Evolutionary conservation across 495 filamentous ascomycete genomes (phyloP).

Genomic region (Podospora pseudoanserina): DNA sequence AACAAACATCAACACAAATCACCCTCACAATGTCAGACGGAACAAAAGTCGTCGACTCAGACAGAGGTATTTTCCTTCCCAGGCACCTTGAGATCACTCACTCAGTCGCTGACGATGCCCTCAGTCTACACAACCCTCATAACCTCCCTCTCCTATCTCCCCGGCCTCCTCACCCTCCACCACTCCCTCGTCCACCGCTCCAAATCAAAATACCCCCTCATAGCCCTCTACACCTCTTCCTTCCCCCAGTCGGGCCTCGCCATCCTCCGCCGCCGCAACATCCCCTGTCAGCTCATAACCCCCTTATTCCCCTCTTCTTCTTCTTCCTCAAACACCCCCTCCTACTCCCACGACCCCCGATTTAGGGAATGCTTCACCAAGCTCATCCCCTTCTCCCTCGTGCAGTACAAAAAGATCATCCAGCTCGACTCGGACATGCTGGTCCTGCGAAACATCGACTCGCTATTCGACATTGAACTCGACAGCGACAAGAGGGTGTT

Average conservation of each 20-base stretch:
- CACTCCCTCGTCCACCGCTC: slow-evolving; percentile 58
- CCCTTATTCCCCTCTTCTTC: slow-evolving; percentile 56
- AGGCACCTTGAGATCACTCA: neutral
- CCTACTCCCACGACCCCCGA: slow-evolving; percentile 59
- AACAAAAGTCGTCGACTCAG: slow-evolving; percentile 24
- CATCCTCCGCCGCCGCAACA: slow-evolving; percentile 60
- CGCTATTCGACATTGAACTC: slow-evolving; percentile 61
- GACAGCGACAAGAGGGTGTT: slow-evolving; percentile 47
- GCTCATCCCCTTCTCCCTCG: slow-evolving; percentile 68
- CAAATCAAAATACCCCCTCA: slow-evolving; percentile 61
- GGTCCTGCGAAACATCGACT: slow-evolving; percentile 75
- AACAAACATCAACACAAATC: neutral
- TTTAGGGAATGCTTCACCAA: slow-evolving; percentile 87
- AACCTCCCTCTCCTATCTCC: slow-evolving; percentile 70
- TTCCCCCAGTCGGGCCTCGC: slow-evolving; percentile 59
- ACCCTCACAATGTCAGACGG: slow-evolving; percentile 17
- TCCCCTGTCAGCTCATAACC: slow-evolving; percentile 57
- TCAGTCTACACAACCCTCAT: slow-evolving; percentile 76
- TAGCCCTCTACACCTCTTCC: slow-evolving; percentile 73
- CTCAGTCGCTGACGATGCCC: neutral
- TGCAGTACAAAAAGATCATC: slow-evolving; percentile 67
- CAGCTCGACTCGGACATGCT: slow-evolving; percentile 87
- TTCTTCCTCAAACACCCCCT: slow-evolving; percentile 49
- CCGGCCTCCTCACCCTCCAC: slow-evolving; percentile 69
- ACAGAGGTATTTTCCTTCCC: slow-evolving; percentile 21